Base-by-base conservation (phyloP, 441 rosid species). In the Adansonia madagascariensis region DNA sequence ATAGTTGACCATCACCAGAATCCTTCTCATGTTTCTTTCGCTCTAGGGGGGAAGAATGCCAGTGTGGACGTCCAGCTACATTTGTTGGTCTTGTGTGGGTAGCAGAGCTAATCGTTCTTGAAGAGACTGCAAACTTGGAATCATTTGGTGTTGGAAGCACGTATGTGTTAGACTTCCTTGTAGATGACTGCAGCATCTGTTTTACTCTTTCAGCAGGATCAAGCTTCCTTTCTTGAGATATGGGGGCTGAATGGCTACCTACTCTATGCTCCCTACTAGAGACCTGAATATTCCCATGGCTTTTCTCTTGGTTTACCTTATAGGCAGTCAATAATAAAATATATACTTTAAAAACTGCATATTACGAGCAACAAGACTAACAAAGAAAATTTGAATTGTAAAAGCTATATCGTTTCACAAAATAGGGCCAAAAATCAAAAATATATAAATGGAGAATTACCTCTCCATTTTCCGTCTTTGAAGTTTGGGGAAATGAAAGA, bases 101-200 rank as follows among this genome's bases (percentile, higher is more conserved):
- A 79, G 69, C 83, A 43, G 91, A 85, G 61, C 62, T 73, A 49
- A 72, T 80, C 22, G 85, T 71, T 80, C 87, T 89, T 22, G 91
- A 86, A 64, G 91, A 75, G 71, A 74, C 8, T 63, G 82, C 71
- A 69, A 61, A 80, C 79, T 86, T 89, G 39, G 87, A 83, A 80
- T 91, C 95, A 69, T 14, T 78, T 43, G 98, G 98, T n/a, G 89
- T 94, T 49, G 99, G 99, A 74, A 96, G 89, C 70, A 90, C 95
- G 55, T 94, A 92, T 8, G 98, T 82, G 64, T 84, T 78, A 59
- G 85, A 79, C 77, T 87, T 88, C 83, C 82, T 82, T n/a, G 82
- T 12, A 15, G 72, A 56, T 60, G 90, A 68, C 70, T 84, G 87
- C 66, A 81, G 89, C 78, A 80, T 75, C 75, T 87, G 91, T 82